Evolutionary conservation across 164 flowering plant genomes (phyloP), one percentile per base, ranked within the genome.

Genomic region (Malania oleifera): DNA sequence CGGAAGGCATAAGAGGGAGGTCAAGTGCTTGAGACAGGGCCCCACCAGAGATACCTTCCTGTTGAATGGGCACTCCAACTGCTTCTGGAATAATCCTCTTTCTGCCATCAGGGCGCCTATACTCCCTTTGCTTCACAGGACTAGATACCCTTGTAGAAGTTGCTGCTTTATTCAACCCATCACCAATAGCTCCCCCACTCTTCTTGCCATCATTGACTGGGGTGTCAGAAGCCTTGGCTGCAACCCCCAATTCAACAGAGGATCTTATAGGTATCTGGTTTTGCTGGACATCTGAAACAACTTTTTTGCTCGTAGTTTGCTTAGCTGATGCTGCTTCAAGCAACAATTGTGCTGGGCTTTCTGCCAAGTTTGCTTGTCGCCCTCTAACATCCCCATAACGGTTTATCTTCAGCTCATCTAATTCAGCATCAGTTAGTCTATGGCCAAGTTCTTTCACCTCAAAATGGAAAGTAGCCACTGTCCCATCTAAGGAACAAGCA

Each of bases 51-150:
- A 79, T 65, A 57, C 62, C 80, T 56, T 87, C 87, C 55, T 77
- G 82, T 63, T 76, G 83, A 59, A 60, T 50, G 31, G 96, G 83
- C 54, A 78, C 80, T 18, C 99, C 95, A 57, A 93, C 91, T 45
- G 99, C 89, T 76, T 93, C 97, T 2, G 99, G 99, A 57, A 93
- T 93, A 60, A 93, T 93, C 72, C 99, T 81, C 71, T 90, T 93
- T 68, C 99, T 78, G 15, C 99, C 99, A 80, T 93, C 99, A 44
- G 97, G 86, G n/a, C 96, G 79, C 40, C 97, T 82, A 64, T 93
- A 93, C 65, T 88, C 99, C 72, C 82, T 85, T 68, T 93, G 99
- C 73, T 93, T 90, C 19, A 88, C 96, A 53, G 98, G 99, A 78
- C 89, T 89, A 46, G 95, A 76, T 59, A 68, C 76, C 38, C 80